Evolutionary conservation across 108 stramenopile genomes (phyloP).

Genomic region (Hondaea fermentalgiana): DNA sequence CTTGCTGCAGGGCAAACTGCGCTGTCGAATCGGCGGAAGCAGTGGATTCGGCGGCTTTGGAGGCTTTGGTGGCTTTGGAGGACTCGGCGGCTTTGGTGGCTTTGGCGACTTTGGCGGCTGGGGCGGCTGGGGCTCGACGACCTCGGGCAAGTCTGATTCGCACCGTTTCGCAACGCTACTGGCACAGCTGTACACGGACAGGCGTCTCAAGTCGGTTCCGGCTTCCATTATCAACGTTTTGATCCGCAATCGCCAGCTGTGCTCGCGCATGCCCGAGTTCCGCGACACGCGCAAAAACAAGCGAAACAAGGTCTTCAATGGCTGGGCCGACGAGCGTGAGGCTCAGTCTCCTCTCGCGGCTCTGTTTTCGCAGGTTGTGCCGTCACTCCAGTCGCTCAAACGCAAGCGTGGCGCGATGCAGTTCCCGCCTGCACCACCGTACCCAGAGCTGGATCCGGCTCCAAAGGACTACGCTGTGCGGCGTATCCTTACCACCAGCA

Average conservation of each 20-base stretch:
- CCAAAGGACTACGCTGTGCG: background rate
- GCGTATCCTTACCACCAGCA: background rate
- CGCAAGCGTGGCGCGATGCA: conserved; percentile 25
- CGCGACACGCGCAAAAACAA: background rate
- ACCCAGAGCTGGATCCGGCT: background rate
- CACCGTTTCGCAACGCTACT: conserved; percentile 26
- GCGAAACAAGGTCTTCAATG: conserved; percentile 15
- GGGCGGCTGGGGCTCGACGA: background rate
- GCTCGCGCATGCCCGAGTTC: conserved; percentile 27
- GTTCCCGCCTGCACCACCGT: conserved; percentile 25
- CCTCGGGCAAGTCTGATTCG: conserved; percentile 15
- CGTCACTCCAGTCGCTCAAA: background rate
- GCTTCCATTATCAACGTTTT: conserved; percentile 28
- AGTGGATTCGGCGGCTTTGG: background rate
- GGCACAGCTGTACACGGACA: conserved; percentile 23
- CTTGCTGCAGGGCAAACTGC: conserved; percentile 14
- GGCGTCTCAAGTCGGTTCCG: conserved; percentile 28
- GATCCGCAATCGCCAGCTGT: conserved; percentile 24
- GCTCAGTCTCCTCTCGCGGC: background rate
- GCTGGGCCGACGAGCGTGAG: conserved; percentile 27
- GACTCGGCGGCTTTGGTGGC: background rate
- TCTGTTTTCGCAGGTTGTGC: conserved; percentile 17
- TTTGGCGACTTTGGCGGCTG: background rate
- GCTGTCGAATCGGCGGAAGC: background rate
- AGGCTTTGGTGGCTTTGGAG: background rate